Percentiles rank a stretch among this genome's conserved stretches.
Conservation (phyloP, 768 basidiomycete species). For the Piloderma croceum region DNA sequence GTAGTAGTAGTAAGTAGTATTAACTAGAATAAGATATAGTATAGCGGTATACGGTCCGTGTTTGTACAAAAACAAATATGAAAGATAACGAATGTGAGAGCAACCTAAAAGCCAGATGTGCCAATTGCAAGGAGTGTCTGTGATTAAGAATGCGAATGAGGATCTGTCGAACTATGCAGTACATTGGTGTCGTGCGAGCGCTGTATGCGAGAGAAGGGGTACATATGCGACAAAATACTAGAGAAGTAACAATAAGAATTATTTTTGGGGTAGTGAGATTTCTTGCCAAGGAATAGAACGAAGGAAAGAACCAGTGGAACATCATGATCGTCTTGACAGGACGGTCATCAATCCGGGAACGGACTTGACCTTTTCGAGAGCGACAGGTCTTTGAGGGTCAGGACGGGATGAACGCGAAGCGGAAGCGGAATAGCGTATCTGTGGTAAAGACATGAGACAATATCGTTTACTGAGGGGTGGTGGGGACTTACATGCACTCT, state of each 20-base stretch:
- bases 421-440: conserved; percentile 62
- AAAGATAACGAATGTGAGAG: too few species aligned
- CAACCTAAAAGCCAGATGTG: too few species aligned
- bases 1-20: too few species aligned
- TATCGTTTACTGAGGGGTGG: conserved; percentile 2
- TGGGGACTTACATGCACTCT: conserved; percentile 50
- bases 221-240: background rate
- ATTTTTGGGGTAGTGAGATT: too few species aligned
- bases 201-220: too few species aligned
- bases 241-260: conserved; percentile 1
- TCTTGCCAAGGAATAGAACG: background rate
- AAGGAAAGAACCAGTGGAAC: background rate
- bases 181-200: too few species aligned
- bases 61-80: too few species aligned
- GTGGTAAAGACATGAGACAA: conserved; percentile 1
- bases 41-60: too few species aligned
- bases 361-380: conserved; percentile 51
- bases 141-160: too few species aligned
- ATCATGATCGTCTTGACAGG: conserved; percentile 30
- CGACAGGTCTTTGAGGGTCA: conserved; percentile 61
- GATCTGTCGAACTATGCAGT: too few species aligned
- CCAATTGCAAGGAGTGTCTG: too few species aligned
- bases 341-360: conserved; percentile 78
- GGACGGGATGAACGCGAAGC: conserved; percentile 46
- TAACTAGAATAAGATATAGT: too few species aligned